Evolutionary conservation across 2,329 filamentous ascomycete species (phyloP), one percentile per base, ranked within the genome.

Genomic region (Aspergillus costaricaensis): DNA sequence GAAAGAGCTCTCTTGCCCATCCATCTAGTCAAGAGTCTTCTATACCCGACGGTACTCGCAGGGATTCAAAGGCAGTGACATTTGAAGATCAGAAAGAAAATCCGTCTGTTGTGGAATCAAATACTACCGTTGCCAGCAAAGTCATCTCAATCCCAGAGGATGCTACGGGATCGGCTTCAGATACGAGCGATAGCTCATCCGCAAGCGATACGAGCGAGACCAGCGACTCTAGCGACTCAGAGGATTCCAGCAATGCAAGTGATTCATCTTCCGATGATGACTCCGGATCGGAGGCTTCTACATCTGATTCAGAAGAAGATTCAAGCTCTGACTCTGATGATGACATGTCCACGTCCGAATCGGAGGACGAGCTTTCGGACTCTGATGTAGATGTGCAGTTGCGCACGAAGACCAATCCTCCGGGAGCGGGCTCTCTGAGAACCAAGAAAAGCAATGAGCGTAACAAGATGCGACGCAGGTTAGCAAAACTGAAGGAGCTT

Each of bases 381-480:
- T 67, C 57, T 32, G 38, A 57, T 1, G 19, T 55, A 10, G 61
- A 56, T 47, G 49, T 32, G 23, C 58, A 63, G 36, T n/a, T 44
- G 14, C 48, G 56, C 12, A 57, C 58, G 19, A 68, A 67, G 38
- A 52, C 68, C 32, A 74, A 73, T 14, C 72, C 81, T 53, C 83
- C 85, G 47, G 80, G 80, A 4, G 56, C 79, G 61, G 87, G 87
- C 15, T 79, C 77, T 32, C 65, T 69, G 21, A 67, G 71, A 17
- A 90, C 87, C 0, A 81, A 81, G 54, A 75, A 75, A 23, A 82
- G 86, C 62, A 90, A 90, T 64, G 68, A 75, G 30, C 80, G 87
- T 41, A 80, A 80, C 43, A 82, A 81, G 58, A 74, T 82, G 55
- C 73, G 77, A 41, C 81, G 81, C 59, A 76, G 77, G 59, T 74